These are phyloP conservation scores for Planoprotostelium fungivorum DNA, from an alignment of 78 protist genomes.

Conservation along the genomic window DNA sequence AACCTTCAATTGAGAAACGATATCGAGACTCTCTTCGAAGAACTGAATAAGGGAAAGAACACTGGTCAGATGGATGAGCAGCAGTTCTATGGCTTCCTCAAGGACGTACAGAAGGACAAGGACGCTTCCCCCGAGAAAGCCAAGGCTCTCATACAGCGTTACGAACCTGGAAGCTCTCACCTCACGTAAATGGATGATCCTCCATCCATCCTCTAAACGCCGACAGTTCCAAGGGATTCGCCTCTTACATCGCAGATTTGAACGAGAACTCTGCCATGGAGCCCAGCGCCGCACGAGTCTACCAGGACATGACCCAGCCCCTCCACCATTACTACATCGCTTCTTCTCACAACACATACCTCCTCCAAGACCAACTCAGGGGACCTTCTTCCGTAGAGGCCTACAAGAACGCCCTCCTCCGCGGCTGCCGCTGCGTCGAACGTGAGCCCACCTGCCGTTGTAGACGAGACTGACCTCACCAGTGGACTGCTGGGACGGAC, in stretches of 20 bases:
- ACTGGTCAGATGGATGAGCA: too few relatives aligned
- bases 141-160: not conserved
- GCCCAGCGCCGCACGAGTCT: too few relatives aligned
- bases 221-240: not conserved
- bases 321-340: not conserved
- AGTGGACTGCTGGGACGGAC: constrained; percentile 88
- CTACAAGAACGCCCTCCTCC: constrained; percentile 37
- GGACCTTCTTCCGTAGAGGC: constrained; percentile 56
- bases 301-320: too few relatives aligned
- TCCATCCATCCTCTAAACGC: not conserved
- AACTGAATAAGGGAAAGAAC: not conserved
- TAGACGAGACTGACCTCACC: not conserved
- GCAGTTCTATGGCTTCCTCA: not conserved
- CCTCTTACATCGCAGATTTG: not conserved
- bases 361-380: constrained; percentile 76
- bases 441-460: not conserved
- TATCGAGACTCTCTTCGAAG: not conserved
- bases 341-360: constrained; percentile 91
- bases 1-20: not conserved
- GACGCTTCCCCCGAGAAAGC: not conserved
- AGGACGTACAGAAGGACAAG: not conserved
- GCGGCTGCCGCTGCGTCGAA: constrained; percentile 81
- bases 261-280: not conserved
- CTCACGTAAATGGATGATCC: not conserved
- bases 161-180: not conserved